Base-by-base conservation (phyloP, 306 rosid genomes). In the Glycyrrhiza uralensis region DNA sequence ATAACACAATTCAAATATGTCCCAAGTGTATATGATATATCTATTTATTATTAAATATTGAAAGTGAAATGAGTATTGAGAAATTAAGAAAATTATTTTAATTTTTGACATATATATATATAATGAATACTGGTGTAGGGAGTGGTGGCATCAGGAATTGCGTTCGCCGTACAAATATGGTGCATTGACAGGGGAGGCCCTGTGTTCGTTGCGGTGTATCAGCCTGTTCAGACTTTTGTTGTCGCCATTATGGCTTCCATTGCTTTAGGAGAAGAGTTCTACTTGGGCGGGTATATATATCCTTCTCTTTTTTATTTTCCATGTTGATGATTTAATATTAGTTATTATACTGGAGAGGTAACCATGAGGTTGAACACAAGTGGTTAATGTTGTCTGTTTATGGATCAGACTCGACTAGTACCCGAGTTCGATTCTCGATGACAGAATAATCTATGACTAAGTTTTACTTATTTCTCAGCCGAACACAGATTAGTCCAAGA, bases 121-220 rank as follows among this genome's bases (percentile, higher is more conserved):
- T n/a, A n/a, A 17, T 66, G 8, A 38, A 42, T 42, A n/a, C 13
- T 13, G n/a, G 71, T 81, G 76, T 80, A 95, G 99, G 99, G 99
- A 62, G 96, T 95, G 84, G 97, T 95, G 62, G 97, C 97, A 69
- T 95, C 99, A 0, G 99, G 99, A 80, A 81, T 95, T 46, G 99
- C 99, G 6, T 95, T 95, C 75, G 97, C 99, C 13, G 99, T 95
- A 36, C 99, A 95, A 69, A 95, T 91, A 76, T 95, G 99, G 99
- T 95, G 99, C 89, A 95, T 95, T 39, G 97, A 95, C 89, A 91
- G 96, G 80, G 99, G 99, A 0, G 99, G 99, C 79, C 99, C 99
- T 11, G 99, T 95, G 23, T 95, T 95, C 35, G 99, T 95, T 13
- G 99, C 99, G 0, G 97, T 95, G 10, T 95, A 91, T 87, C 99